Percentiles rank a stretch among this genome's conserved stretches.
Evolutionary conservation across 2,329 filamentous ascomycete genomes (phyloP).

Genomic region (Fusarium robinianum): DNA sequence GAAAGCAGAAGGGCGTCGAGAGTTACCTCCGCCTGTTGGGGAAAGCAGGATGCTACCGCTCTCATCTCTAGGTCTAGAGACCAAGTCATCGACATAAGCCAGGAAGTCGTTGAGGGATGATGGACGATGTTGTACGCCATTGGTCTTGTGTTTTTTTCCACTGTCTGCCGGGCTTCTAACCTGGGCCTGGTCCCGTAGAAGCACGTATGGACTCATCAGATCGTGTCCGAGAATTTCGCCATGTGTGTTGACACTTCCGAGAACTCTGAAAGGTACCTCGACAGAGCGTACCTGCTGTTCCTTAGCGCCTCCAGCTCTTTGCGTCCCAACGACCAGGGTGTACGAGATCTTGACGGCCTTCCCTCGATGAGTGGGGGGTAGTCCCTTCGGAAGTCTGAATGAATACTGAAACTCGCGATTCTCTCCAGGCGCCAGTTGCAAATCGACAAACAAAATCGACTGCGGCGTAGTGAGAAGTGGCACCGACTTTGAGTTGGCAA

Average conservation of each 20-base stretch:
- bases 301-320: constrained; percentile 76
- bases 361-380: constrained; percentile 90
- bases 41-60: constrained; percentile 68
- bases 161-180: constrained; percentile 52
- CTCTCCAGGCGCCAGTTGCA: constrained; percentile 85
- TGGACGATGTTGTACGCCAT: constrained; percentile 37
- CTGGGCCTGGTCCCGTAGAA: constrained; percentile 81
- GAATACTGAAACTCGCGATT: constrained; percentile 85
- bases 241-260: constrained; percentile 87
- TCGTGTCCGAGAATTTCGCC: constrained; percentile 92
- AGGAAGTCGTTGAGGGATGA: constrained; percentile 69
- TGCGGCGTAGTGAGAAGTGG: constrained; percentile 94
- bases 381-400: constrained; percentile 81
- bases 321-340: constrained; percentile 87
- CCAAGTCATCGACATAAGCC: constrained; percentile 75
- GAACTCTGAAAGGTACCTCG: constrained; percentile 88
- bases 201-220: constrained; percentile 89
- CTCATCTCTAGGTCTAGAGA: constrained; percentile 61
- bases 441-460: constrained; percentile 92
- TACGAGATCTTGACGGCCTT: constrained; percentile 95
- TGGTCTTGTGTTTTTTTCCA: constrained; percentile 34
- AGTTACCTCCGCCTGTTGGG: constrained; percentile 64
- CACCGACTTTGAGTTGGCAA: constrained; percentile 82
- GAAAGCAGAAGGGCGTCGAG: constrained; percentile 58
- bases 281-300: constrained; percentile 88